A percentile compares a stretch with the other conserved stretches of the same genome.
These are phyloP conservation scores for Styphnolobium japonicum DNA, from an alignment of 306 rosid species.

Conservation along the genomic window DNA sequence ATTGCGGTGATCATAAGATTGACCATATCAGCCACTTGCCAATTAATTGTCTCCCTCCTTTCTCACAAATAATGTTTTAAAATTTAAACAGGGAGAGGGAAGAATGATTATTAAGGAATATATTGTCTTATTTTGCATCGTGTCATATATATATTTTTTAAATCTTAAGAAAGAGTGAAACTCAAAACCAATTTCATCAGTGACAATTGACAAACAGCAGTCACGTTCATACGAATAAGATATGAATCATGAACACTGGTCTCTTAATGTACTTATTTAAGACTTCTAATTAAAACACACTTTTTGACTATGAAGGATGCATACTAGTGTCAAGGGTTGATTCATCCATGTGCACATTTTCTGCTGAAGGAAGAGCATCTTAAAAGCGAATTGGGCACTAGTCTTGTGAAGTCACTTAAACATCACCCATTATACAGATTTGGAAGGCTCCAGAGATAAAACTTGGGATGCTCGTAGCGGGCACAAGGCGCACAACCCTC, in stretches of 20 bases:
- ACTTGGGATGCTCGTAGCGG: not conserved
- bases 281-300: constrained; percentile 20
- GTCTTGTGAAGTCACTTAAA: not conserved
- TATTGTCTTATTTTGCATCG: constrained; percentile 24
- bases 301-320: constrained; percentile 36
- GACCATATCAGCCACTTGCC: constrained; percentile 20
- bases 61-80: not conserved
- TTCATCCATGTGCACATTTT: constrained; percentile 34
- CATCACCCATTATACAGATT: not conserved
- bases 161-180: not conserved
- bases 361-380: constrained; percentile 31
- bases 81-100: not conserved
- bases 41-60: constrained; percentile 1
- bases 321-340: constrained; percentile 28
- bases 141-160: not conserved
- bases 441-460: not conserved
- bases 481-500: constrained; percentile 5
- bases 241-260: not conserved
- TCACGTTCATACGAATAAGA: constrained; percentile 28
- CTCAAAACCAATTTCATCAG: not conserved
- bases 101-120: constrained; percentile 12
- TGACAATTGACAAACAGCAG: constrained; percentile 29
- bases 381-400: not conserved
- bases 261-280: not conserved
- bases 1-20: constrained; percentile 20